Evolutionary conservation across 257 asterid genomes (phyloP).

Genomic region (Solanum sitiens): DNA sequence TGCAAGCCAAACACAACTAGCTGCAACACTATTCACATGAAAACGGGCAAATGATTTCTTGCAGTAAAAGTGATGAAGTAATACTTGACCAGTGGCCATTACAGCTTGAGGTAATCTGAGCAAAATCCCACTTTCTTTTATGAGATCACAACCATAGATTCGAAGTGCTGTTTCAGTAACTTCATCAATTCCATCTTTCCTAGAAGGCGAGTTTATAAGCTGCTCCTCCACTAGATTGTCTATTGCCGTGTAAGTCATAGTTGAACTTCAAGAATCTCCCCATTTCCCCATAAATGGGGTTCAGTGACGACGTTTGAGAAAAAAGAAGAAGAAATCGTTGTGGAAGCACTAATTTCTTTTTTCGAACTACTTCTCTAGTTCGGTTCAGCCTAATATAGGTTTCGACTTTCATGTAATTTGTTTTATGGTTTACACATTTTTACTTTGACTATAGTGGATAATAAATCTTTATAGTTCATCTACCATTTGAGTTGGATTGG

Average conservation of each 20-base stretch:
- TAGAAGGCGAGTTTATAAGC: constrained; percentile 67
- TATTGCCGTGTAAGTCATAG: constrained; percentile 78
- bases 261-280: not conserved
- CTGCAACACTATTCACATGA: constrained; percentile 93
- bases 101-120: constrained; percentile 94
- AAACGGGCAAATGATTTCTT: constrained; percentile 81
- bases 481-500: not conserved
- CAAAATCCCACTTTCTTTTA: constrained; percentile 89
- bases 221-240: constrained; percentile 75
- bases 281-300: not conserved
- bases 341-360: not conserved
- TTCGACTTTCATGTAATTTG: not conserved
- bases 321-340: not conserved
- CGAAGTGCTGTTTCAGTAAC: constrained; percentile 70
- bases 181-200: constrained; percentile 74
- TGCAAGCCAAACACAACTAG: constrained; percentile 98
- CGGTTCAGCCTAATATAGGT: too few relatives aligned
- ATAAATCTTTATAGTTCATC: not conserved
- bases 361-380: not conserved
- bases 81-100: constrained; percentile 91
- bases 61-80: constrained; percentile 88
- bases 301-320: not conserved
- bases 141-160: constrained; percentile 91
- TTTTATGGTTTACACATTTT: not conserved
- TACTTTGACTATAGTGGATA: not conserved